phyloP scores from a whole-genome alignment of 129 eudicot genomes.

The Flaveria brownii region DNA sequence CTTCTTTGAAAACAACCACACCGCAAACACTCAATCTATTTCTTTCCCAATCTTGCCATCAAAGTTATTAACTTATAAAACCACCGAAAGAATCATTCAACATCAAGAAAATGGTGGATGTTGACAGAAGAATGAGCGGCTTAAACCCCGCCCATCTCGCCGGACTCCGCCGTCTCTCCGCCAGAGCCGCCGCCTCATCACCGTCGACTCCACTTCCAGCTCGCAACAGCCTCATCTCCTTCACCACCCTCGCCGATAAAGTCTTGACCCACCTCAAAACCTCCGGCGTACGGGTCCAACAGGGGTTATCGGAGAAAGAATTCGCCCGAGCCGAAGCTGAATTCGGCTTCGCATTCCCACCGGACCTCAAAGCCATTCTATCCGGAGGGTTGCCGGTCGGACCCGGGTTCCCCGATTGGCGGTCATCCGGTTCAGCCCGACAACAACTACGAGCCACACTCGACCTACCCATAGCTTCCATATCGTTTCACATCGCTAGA shows the following conservation, averaged over 20 bases:
- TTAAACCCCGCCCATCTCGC: conserved; percentile 86
- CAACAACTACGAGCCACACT: conserved; percentile 68
- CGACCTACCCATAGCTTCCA: conserved; percentile 79
- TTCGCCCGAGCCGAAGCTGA: conserved; percentile 89
- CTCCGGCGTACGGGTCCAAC: conserved; percentile 55
- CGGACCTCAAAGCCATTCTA: conserved; percentile 81
- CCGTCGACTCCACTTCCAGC: conserved; percentile 79
- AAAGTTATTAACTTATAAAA: neutral
- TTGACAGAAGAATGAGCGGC: conserved; percentile 88
- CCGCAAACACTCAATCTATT: neutral
- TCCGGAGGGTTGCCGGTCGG: conserved; percentile 80
- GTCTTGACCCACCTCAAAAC: conserved; percentile 59
- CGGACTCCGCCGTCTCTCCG: conserved; percentile 97
- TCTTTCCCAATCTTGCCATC: conserved; percentile 10
- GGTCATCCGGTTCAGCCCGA: conserved; percentile 60
- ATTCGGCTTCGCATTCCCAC: conserved; percentile 89
- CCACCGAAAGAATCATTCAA: neutral
- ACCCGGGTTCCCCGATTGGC: conserved; percentile 95
- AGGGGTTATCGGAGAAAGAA: conserved; percentile 67
- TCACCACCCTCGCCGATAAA: conserved; percentile 75
- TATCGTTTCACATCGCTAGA: conserved; percentile 75
- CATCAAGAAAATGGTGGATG: conserved; percentile 73
- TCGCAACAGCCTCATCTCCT: conserved; percentile 73
- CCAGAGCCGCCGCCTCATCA: conserved; percentile 78
- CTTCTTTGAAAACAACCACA: conserved; percentile 19